A percentile compares a stretch with the other conserved stretches of the same genome.
Evolutionary conservation across 202 grass and related monocot genomes (phyloP).

Genomic region (Bolboschoenoplectus hybrid): DNA sequence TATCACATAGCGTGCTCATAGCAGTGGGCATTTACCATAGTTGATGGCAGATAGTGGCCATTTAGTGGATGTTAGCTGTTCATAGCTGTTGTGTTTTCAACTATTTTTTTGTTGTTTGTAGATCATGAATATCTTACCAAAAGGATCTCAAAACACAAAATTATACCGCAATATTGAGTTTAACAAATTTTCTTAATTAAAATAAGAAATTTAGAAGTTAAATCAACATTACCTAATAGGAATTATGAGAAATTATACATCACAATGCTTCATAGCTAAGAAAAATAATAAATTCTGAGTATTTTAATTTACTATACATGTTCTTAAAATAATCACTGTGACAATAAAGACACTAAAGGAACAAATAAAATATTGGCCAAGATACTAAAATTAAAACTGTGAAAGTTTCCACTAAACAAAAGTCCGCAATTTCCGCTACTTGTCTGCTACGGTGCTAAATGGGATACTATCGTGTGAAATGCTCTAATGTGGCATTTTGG

Average conservation of each 20-base stretch:
- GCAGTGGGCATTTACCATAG: constrained; percentile 6
- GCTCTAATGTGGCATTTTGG: not conserved
- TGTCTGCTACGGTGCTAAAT: not conserved
- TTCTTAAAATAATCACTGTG: not conserved
- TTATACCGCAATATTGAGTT: not conserved
- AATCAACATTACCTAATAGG: not conserved
- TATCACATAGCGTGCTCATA: not conserved
- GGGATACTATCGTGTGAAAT: not conserved
- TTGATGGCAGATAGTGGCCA: not conserved
- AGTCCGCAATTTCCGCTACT: not conserved
- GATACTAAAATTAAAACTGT: not conserved
- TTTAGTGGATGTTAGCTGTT: not conserved
- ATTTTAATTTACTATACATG: constrained; percentile 9
- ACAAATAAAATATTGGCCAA: constrained; percentile 17
- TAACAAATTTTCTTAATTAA: not conserved
- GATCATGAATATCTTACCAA: constrained; percentile 22
- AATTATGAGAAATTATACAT: constrained; percentile 21
- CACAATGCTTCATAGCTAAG: not conserved
- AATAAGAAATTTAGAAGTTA: constrained; percentile 13
- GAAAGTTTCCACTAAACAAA: not conserved
- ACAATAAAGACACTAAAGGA: constrained; percentile 18
- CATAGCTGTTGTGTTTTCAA: not conserved
- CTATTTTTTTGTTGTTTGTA: not conserved
- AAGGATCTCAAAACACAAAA: not conserved
- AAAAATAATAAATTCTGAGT: not conserved